Evolutionary conservation across 495 filamentous ascomycete species (phyloP).

Genomic region (Xylaria palmicola): DNA sequence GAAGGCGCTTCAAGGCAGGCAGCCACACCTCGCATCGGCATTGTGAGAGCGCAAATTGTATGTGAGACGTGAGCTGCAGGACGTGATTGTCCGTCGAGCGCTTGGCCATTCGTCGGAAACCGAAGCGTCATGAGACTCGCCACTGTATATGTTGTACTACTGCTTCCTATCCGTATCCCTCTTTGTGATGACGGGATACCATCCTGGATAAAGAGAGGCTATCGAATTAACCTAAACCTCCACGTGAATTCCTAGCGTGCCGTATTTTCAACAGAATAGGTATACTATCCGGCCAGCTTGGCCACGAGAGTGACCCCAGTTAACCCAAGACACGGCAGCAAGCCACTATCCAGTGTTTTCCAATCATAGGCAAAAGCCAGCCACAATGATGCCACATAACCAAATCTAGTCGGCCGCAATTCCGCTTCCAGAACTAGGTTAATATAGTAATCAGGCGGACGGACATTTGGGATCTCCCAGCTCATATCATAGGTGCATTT

Average conservation of each 20-base stretch:
- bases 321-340: not conserved
- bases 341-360: not conserved
- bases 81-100: not conserved
- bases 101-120: conserved; percentile 8
- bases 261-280: not conserved
- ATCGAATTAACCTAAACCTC: not conserved
- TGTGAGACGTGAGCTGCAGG: conserved; percentile 12
- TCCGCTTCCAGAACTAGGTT: not conserved
- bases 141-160: not conserved
- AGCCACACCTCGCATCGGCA: conserved; percentile 5
- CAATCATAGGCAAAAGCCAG: not conserved
- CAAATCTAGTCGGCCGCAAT: not conserved
- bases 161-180: not conserved
- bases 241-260: not conserved
- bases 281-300: not conserved
- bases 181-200: not conserved
- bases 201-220: not conserved
- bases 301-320: not conserved
- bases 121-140: not conserved
- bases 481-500: too few species aligned
- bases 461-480: too few species aligned
- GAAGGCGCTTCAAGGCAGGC: not conserved
- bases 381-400: not conserved
- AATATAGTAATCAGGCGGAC: too few species aligned
- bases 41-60: not conserved